A percentile compares a stretch with the other conserved stretches of the same genome.
phyloP scores from a whole-genome alignment of 164 flowering plant genomes.

The Euptelea pleiosperma region DNA sequence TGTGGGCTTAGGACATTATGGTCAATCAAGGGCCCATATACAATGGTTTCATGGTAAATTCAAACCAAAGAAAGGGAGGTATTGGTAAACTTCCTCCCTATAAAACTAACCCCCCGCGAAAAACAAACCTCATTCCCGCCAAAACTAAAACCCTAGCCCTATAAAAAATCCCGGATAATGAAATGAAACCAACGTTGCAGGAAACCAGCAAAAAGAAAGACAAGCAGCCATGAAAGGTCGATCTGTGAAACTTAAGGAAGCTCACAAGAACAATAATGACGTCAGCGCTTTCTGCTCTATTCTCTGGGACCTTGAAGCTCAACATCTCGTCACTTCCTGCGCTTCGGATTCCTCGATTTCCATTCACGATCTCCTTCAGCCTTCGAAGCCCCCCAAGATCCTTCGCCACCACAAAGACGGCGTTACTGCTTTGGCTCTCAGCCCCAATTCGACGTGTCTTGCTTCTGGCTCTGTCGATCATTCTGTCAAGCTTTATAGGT shows the following conservation, averaged over 20 bases:
- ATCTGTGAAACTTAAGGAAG: constrained; percentile 74
- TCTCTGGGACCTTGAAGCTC: constrained; percentile 61
- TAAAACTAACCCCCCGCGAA: too few relatives aligned
- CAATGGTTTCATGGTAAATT: too few relatives aligned
- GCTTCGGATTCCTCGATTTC: constrained; percentile 61
- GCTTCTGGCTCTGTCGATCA: constrained; percentile 95
- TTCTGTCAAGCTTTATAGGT: constrained; percentile 86
- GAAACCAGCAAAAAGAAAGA: too few relatives aligned
- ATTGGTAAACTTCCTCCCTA: too few relatives aligned
- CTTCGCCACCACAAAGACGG: constrained; percentile 84
- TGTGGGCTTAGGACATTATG: too few relatives aligned
- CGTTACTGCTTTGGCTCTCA: constrained; percentile 76
- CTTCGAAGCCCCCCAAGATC: constrained; percentile 41
- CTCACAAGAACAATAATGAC: constrained; percentile 51
- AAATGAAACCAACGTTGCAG: too few relatives aligned
- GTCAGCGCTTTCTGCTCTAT: constrained; percentile 57
- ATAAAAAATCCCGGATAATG: too few relatives aligned
- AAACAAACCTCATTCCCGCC: too few relatives aligned
- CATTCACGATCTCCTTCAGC: constrained; percentile 56
- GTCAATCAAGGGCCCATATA: too few relatives aligned
- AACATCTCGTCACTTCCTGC: constrained; percentile 71
- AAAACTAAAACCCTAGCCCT: not conserved
- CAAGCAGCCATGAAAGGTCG: constrained; percentile 63
- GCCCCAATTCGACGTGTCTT: constrained; percentile 89
- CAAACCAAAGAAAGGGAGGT: too few relatives aligned